Conservation (phyloP, 176 grass and related monocot species). For the Aechmea fasciata region DNA sequence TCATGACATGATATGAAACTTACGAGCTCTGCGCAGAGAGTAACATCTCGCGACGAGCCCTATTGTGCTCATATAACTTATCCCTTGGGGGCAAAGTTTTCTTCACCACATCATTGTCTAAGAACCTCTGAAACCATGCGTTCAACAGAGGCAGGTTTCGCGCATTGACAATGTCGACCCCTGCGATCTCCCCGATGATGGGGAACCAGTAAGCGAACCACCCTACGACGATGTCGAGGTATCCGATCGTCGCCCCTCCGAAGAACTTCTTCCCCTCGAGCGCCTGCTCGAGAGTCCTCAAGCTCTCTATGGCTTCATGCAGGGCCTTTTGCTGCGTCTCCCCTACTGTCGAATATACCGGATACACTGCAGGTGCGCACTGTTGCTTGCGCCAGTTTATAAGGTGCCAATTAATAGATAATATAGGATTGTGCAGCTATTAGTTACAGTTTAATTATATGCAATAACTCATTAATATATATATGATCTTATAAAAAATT, state of each 20-base stretch:
- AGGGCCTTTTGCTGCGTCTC: slow-evolving; percentile 29
- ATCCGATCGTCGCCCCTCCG: slow-evolving; percentile 40
- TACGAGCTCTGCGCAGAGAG: slow-evolving; percentile 16
- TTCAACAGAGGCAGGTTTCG: slow-evolving; percentile 36
- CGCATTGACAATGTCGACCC: slow-evolving; percentile 23
- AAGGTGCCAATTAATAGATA: no score
- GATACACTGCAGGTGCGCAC: slow-evolving; percentile 29
- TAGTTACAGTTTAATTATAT: no score
- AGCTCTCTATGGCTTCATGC: slow-evolving; percentile 29
- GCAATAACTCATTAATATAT: no score
- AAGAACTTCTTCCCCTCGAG: slow-evolving; percentile 47
- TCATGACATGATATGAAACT: no score
- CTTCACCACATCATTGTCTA: slow-evolving; percentile 40
- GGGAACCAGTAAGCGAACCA: slow-evolving; percentile 45
- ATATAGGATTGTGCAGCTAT: no score
- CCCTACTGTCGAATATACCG: slow-evolving; percentile 18
- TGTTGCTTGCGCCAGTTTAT: neutral
- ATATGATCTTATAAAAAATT: no score
- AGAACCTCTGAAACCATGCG: slow-evolving; percentile 36
- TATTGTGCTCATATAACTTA: slow-evolving; percentile 29
- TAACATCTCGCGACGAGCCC: slow-evolving; percentile 27
- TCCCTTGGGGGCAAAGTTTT: slow-evolving; percentile 32
- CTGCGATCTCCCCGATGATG: slow-evolving; percentile 24
- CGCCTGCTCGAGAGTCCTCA: slow-evolving; percentile 39
- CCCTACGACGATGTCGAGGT: slow-evolving; percentile 39